A percentile compares a stretch with the other conserved stretches of the same genome.
Evolutionary conservation across 2,329 filamentous ascomycete genomes (phyloP).

Genomic region (Ophiostoma ips): DNA sequence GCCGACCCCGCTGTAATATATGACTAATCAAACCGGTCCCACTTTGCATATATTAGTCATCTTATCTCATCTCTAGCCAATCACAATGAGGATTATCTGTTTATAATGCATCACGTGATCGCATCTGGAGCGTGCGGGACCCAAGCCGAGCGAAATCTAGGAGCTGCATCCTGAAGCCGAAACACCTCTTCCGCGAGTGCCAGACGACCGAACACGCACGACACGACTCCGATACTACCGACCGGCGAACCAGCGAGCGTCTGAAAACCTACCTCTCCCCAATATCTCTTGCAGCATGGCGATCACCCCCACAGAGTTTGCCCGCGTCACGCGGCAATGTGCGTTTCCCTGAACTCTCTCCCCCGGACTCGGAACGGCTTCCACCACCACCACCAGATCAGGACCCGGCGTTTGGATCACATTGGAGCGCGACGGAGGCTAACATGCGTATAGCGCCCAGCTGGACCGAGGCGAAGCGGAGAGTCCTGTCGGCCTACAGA

Average conservation of each 20-base stretch:
- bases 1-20: too few relatives aligned
- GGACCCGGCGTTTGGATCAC: background rate
- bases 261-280: background rate
- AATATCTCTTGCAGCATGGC: slow-evolving; percentile 40
- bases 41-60: background rate
- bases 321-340: slow-evolving; percentile 68
- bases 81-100: background rate
- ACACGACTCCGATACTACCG: background rate
- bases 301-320: slow-evolving; percentile 88
- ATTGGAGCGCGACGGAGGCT: background rate
- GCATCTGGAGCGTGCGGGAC: background rate
- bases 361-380: too few relatives aligned
- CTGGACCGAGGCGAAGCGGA: slow-evolving; percentile 75
- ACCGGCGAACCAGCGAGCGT: background rate
- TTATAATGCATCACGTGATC: slow-evolving; percentile 1
- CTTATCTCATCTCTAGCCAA: background rate
- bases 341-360: slow-evolving; percentile 26
- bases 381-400: too few relatives aligned
- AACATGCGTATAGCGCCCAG: slow-evolving; percentile 51
- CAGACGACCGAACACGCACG: background rate
- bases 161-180: background rate
- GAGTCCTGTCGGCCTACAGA: slow-evolving; percentile 81
- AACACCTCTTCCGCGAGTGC: background rate
- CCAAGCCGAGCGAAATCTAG: slow-evolving; percentile 1
- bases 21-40: too few relatives aligned